Conservation (phyloP, 2,329 filamentous ascomycete genomes). For the Dactylellina sp. region DNA sequence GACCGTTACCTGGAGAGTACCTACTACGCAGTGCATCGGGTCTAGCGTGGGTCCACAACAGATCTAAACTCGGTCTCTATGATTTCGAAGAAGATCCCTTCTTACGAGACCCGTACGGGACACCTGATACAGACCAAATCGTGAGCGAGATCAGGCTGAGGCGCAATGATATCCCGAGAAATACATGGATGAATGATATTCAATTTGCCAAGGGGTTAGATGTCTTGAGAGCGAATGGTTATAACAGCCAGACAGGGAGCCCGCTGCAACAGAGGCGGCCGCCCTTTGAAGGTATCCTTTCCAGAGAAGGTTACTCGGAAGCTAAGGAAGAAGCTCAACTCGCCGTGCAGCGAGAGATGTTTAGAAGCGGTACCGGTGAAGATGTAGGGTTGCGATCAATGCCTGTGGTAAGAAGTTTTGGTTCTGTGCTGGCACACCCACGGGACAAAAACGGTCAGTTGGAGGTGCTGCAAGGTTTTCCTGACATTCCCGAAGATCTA, state of each 20-base stretch:
- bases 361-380: no score
- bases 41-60: background rate
- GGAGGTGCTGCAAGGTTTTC: background rate
- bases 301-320: background rate
- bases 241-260: constrained; percentile 4
- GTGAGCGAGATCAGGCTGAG: background rate
- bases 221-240: background rate
- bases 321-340: background rate
- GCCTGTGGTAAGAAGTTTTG: background rate
- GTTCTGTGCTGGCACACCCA: background rate
- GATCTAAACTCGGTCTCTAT: background rate
- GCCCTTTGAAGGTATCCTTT: constrained; percentile 6
- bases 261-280: background rate
- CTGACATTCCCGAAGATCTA: background rate
- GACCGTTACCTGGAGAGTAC: background rate
- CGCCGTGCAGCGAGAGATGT: no score
- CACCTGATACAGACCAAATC: background rate
- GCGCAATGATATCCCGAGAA: background rate
- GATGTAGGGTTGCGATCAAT: background rate
- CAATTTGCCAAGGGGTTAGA: constrained; percentile 4
- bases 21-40: background rate
- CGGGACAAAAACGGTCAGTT: background rate
- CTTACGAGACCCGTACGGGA: background rate
- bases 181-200: constrained; percentile 16
- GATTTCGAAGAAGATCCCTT: constrained; percentile 12